phyloP scores from a whole-genome alignment of 352 stramenopile species.

The Phytopythium chamaehyphon region DNA sequence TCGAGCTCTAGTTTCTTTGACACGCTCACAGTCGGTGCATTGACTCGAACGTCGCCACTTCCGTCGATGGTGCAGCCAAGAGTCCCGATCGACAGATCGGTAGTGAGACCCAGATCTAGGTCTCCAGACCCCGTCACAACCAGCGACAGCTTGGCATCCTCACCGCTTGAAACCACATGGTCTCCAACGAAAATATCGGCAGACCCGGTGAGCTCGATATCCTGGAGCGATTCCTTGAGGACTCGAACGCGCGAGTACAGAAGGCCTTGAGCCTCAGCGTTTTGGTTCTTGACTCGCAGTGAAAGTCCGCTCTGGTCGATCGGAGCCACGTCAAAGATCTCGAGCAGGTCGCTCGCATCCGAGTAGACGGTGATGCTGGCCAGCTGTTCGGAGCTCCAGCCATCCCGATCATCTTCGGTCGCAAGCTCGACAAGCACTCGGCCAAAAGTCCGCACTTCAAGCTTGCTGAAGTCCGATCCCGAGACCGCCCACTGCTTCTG shows the following conservation, averaged over 20 bases:
- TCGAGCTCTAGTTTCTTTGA: constrained; percentile 1
- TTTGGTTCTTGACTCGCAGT: constrained; percentile 2
- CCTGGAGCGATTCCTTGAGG: not conserved
- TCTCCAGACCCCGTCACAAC: not conserved
- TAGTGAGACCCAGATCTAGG: not conserved
- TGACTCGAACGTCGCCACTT: constrained; percentile 1
- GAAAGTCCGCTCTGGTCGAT: not conserved
- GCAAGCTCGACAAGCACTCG: not conserved
- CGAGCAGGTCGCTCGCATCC: not conserved
- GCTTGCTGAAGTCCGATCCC: not conserved
- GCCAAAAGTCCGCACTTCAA: not conserved
- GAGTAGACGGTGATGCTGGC: not conserved
- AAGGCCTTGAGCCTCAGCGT: not conserved
- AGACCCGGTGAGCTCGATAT: not conserved
- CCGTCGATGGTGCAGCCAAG: not conserved
- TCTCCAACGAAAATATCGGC: not conserved
- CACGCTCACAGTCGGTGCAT: not conserved
- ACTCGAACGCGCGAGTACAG: not conserved
- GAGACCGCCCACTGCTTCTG: not conserved
- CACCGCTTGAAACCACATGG: not conserved
- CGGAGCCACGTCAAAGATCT: not conserved
- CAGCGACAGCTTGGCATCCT: not conserved
- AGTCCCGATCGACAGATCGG: not conserved
- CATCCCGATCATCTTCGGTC: not conserved
- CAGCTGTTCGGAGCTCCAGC: not conserved